Percentiles rank a stretch among this genome's conserved stretches.
Conservation (phyloP, 345 rosid species). For the Rhodamnia rubescens region DNA sequence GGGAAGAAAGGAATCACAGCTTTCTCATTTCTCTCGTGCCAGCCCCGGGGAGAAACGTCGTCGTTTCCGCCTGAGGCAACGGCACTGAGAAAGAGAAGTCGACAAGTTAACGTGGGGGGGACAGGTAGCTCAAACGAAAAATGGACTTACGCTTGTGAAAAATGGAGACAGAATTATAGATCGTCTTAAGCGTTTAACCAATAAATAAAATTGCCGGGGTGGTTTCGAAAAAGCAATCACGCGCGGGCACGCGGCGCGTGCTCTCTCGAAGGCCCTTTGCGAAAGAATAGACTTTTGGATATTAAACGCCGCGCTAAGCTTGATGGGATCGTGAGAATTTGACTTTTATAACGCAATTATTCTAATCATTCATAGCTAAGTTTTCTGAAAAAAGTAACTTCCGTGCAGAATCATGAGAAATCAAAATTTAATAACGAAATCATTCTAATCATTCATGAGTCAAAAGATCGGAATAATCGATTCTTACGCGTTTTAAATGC, state of each 20-base stretch:
- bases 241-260: fast-evolving
- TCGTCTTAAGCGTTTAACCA: not conserved
- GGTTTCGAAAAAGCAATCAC: not conserved
- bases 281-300: no score
- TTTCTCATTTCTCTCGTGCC: not conserved
- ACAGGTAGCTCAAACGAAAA: no score
- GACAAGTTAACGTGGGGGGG: not conserved
- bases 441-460: no score
- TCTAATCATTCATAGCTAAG: no score
- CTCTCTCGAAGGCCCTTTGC: fast-evolving
- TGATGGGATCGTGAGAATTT: not conserved
- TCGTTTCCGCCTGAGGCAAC: not conserved
- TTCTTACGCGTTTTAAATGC: no score
- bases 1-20: not conserved
- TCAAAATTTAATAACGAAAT: no score
- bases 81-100: not conserved
- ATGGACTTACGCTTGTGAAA: not conserved
- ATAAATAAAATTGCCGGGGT: not conserved
- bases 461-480: no score
- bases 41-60: not conserved
- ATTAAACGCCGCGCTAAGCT: no score
- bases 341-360: no score
- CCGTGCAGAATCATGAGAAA: no score
- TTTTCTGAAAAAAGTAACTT: no score
- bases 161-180: not conserved